A percentile compares a stretch with the other conserved stretches of the same genome.
These are phyloP conservation scores for Candida sojae DNA, from an alignment of 1,139 yeast species.

Conservation along the genomic window DNA sequence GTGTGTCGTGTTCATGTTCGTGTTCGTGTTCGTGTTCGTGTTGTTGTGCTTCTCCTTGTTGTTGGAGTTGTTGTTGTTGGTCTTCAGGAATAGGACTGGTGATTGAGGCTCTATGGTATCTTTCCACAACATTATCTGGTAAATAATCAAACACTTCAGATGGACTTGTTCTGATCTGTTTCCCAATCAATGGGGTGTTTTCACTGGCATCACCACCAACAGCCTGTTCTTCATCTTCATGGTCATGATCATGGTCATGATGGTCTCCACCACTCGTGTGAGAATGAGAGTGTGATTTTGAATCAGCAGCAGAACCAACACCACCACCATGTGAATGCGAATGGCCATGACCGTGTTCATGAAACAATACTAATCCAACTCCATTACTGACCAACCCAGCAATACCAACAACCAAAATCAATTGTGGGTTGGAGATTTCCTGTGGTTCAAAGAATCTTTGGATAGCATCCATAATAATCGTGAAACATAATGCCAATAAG, in stretches of 20 bases:
- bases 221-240: constrained; percentile 11
- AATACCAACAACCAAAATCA: constrained; percentile 78
- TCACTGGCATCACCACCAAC: constrained; percentile 16
- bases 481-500: constrained; percentile 85
- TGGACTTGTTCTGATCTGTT: constrained; percentile 20
- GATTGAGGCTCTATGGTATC: constrained; percentile 20
- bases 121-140: constrained; percentile 41
- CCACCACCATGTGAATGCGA: constrained; percentile 29
- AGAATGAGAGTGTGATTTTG: constrained; percentile 24
- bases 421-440: constrained; percentile 73
- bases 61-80: not conserved
- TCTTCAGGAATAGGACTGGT: constrained; percentile 5
- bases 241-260: no score
- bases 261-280: constrained; percentile 7
- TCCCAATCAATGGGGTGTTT: constrained; percentile 14
- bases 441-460: constrained; percentile 86
- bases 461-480: constrained; percentile 89
- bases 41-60: not conserved
- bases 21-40: not conserved
- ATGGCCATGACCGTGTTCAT: constrained; percentile 83
- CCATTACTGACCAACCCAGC: constrained; percentile 83
- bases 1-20: constrained; percentile 1
- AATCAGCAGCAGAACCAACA: constrained; percentile 24
- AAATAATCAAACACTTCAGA: constrained; percentile 34
- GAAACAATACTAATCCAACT: constrained; percentile 83